Percentiles rank a stretch among this genome's conserved stretches.
Conservation (phyloP, 2,329 filamentous ascomycete genomes). For the Scedosporium aurantiacum region DNA sequence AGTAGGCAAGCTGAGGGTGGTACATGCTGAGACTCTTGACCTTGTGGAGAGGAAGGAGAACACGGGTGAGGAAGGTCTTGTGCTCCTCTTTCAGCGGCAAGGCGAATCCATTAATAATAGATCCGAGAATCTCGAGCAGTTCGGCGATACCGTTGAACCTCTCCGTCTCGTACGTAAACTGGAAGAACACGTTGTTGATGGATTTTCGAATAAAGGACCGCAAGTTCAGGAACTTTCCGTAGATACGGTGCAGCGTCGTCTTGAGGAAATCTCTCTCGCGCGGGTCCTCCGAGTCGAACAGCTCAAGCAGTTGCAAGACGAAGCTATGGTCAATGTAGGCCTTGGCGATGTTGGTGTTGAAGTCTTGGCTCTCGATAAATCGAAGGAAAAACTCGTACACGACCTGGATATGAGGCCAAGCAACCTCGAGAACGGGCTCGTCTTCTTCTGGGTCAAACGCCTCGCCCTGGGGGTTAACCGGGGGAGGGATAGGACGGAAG, state of each 20-base stretch:
- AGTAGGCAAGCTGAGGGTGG: slow-evolving; percentile 94
- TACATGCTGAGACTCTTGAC: slow-evolving; percentile 99
- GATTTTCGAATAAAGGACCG: slow-evolving; percentile 94
- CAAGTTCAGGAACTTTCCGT: slow-evolving; percentile 96
- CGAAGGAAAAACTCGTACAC: slow-evolving; percentile 98
- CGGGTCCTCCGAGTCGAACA: slow-evolving; percentile 97
- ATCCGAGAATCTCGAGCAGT: slow-evolving; percentile 88
- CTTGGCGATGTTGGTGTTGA: slow-evolving; percentile 99
- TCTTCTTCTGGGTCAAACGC: slow-evolving; percentile 98
- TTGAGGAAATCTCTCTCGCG: slow-evolving; percentile 95
- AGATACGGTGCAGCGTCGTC: slow-evolving; percentile 94
- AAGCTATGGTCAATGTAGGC: slow-evolving; percentile 98
- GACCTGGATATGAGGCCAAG: slow-evolving; percentile 98
- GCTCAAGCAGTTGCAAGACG: slow-evolving; percentile 87
- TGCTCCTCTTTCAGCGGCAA: slow-evolving; percentile 96
- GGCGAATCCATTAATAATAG: slow-evolving; percentile 98
- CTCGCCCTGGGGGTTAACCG: slow-evolving; percentile 94
- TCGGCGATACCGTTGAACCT: slow-evolving; percentile 98
- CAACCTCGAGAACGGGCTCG: slow-evolving; percentile 93
- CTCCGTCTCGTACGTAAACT: slow-evolving; percentile 98
- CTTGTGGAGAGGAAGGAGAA: slow-evolving; percentile 89
- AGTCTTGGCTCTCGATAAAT: slow-evolving; percentile 98
- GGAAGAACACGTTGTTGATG: slow-evolving; percentile 99
- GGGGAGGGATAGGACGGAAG: slow-evolving; percentile 91
- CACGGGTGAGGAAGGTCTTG: slow-evolving; percentile 91